phyloP scores from a whole-genome alignment of 1,284 basidiomycete genomes.

The Ceratobasidium sp. region DNA sequence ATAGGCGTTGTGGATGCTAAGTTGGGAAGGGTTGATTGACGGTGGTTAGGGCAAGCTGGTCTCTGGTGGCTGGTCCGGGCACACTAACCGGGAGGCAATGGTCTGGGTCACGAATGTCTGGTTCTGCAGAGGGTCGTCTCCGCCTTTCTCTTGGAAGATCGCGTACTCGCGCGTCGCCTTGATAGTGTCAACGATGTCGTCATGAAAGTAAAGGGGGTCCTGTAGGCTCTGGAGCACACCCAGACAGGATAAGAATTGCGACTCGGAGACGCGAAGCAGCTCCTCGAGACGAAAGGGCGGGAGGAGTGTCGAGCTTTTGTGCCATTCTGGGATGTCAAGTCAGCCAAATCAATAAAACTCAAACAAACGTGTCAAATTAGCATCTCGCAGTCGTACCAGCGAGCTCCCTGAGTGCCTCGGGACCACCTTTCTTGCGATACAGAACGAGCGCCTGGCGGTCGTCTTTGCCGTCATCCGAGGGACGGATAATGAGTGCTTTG shows the following conservation, averaged over 20 bases:
- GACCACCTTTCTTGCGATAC: constrained; percentile 38
- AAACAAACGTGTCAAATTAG: neutral
- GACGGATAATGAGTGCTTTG: constrained; percentile 39
- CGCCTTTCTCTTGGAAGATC: constrained; percentile 26
- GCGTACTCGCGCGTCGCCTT: constrained; percentile 41
- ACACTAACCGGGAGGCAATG: constrained; percentile 44
- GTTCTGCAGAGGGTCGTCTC: constrained; percentile 43
- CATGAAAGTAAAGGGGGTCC: constrained; percentile 46
- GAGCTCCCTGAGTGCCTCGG: constrained; percentile 10
- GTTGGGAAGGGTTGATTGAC: neutral
- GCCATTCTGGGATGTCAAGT: constrained; percentile 28
- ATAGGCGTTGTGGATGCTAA: constrained; percentile 48
- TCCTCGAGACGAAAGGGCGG: constrained; percentile 47
- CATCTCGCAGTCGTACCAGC: constrained; percentile 10
- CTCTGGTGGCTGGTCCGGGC: neutral
- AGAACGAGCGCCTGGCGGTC: constrained; percentile 45
- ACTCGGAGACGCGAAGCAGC: constrained; percentile 45
- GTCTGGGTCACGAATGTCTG: constrained; percentile 35
- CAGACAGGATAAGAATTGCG: constrained; percentile 47
- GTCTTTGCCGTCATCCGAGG: constrained; percentile 35
- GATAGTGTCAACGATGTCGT: constrained; percentile 46
- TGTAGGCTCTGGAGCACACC: constrained; percentile 44
- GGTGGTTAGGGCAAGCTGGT: constrained; percentile 11
- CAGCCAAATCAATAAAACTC: neutral
- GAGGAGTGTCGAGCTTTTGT: constrained; percentile 44